phyloP scores from a whole-genome alignment of 1,284 basidiomycete genomes.

The Moniliella sp. region DNA sequence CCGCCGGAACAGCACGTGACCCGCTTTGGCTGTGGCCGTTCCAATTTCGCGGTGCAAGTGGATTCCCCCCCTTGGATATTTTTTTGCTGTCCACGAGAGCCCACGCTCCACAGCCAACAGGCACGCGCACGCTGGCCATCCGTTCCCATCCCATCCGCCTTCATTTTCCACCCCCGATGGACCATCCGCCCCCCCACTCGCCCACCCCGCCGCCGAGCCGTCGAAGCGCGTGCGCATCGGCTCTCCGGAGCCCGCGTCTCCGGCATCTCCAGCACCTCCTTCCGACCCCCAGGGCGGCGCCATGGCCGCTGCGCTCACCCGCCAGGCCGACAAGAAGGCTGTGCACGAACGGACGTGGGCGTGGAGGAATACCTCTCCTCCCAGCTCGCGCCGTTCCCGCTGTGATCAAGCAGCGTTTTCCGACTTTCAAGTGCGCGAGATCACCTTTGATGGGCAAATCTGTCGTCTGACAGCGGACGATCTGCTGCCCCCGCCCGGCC shows the following conservation, averaged over 20 bases:
- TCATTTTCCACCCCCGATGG: not conserved
- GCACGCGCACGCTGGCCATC: no score
- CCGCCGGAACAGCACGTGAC: no score
- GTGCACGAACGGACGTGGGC: conserved; percentile 7
- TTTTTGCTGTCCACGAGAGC: no score
- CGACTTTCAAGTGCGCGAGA: conserved; percentile 25
- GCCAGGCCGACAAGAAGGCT: not conserved
- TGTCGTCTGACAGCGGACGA: conserved; percentile 13
- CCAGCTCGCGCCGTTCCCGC: conserved; percentile 12
- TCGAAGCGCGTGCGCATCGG: not conserved
- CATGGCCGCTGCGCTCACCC: not conserved
- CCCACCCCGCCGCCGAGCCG: not conserved
- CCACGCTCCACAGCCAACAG: no score
- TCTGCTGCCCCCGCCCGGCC: conserved; percentile 10
- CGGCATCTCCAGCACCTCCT: not conserved
- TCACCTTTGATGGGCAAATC: conserved; percentile 6
- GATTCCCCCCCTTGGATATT: no score
- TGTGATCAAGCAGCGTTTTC: conserved; percentile 29
- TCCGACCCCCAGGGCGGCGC: not conserved
- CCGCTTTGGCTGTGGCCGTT: no score
- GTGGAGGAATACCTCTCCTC: conserved; percentile 16
- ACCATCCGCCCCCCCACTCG: not conserved
- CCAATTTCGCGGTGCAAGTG: no score
- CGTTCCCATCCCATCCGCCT: no score
- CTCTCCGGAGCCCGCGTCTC: not conserved